Percentiles rank a stretch among this genome's conserved stretches.
Evolutionary conservation across 441 rosid species (phyloP).

Genomic region (Populus hybrid): DNA sequence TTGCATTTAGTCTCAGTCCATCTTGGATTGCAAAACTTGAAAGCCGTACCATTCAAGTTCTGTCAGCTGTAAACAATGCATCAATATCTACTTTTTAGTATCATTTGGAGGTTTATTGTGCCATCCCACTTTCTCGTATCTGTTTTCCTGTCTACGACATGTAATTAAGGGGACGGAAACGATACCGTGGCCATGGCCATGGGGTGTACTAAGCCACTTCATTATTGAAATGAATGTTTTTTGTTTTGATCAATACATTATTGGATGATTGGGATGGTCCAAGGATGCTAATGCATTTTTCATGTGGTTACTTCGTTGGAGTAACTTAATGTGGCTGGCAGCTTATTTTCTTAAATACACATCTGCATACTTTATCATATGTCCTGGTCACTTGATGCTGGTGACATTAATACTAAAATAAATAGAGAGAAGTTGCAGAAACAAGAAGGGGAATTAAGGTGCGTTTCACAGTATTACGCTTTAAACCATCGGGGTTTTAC

Average conservation of each 20-base stretch:
- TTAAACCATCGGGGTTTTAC: too few relatives aligned
- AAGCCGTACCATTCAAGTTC: neutral
- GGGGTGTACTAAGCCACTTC: slow-evolving; percentile 1
- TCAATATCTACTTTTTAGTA: neutral
- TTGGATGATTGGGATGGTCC: neutral
- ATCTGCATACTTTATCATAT: too few relatives aligned
- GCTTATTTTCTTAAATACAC: too few relatives aligned
- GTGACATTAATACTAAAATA: neutral
- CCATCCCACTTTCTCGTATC: neutral
- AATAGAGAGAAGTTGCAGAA: neutral
- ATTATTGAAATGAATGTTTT: slow-evolving; percentile 1
- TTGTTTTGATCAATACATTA: neutral
- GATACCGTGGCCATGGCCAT: neutral
- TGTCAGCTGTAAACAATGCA: neutral
- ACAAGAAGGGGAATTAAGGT: neutral
- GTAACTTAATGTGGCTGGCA: neutral
- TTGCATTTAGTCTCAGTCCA: neutral
- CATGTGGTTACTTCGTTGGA: neutral
- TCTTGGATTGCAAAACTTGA: neutral
- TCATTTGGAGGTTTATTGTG: neutral
- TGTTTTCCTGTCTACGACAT: neutral
- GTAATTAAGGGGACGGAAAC: neutral
- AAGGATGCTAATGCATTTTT: neutral
- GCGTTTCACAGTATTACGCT: too few relatives aligned
- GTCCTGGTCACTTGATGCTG: neutral